phyloP scores from a whole-genome alignment of 2,329 filamentous ascomycete genomes.

The Aspergillus calidoustus region DNA sequence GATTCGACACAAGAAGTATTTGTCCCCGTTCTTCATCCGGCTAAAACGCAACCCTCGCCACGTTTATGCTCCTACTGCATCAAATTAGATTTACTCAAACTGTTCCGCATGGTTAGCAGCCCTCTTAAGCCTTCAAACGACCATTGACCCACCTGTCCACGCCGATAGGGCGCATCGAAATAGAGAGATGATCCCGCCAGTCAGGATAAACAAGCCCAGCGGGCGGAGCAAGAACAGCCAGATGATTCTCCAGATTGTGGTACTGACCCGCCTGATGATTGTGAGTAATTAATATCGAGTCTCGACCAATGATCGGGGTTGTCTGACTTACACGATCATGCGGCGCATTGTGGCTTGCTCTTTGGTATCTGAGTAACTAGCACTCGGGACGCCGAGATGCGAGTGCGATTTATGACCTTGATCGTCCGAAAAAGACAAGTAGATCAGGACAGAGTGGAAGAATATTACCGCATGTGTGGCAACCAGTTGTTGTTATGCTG shows the following conservation, averaged over 20 bases:
- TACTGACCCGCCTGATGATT: background rate
- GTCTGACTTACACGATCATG: background rate
- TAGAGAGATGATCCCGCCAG: constrained; percentile 5
- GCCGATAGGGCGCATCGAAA: constrained; percentile 2
- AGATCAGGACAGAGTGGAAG: too few species aligned
- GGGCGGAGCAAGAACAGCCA: constrained; percentile 7
- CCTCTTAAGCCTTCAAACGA: background rate
- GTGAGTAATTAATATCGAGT: background rate
- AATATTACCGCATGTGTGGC: too few species aligned
- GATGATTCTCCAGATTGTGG: background rate
- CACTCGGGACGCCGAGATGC: too few species aligned
- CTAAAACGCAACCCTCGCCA: too few species aligned
- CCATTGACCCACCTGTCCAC: background rate
- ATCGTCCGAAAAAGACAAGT: too few species aligned
- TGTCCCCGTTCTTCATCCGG: too few species aligned
- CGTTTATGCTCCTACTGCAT: too few species aligned
- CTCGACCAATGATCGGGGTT: background rate
- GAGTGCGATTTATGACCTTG: too few species aligned
- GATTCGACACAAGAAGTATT: background rate
- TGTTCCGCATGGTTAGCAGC: background rate
- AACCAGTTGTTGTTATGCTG: background rate
- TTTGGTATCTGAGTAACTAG: too few species aligned
- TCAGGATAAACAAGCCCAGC: constrained; percentile 2
- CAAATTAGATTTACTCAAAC: background rate
- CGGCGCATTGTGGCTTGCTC: background rate